Evolutionary conservation across 2,329 filamentous ascomycete species (phyloP).

Genomic region (Zasmidium cellare): DNA sequence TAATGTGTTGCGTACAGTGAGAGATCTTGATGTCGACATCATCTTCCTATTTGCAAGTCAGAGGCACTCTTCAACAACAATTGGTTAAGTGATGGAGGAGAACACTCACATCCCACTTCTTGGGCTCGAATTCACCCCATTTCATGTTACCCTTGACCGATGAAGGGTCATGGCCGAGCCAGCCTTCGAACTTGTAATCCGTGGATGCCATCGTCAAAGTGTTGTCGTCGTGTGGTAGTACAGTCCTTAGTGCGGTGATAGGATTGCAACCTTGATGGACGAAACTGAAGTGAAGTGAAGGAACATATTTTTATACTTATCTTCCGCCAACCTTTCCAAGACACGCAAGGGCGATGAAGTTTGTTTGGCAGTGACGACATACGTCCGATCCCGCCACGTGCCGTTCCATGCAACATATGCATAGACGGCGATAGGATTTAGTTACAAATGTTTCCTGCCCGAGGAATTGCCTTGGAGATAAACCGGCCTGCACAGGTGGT

Average conservation of each 20-base stretch:
- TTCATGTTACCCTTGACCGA: slow-evolving; percentile 53
- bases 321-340: background rate
- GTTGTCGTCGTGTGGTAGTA: background rate
- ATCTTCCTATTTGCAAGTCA: slow-evolving; percentile 20
- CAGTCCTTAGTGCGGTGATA: background rate
- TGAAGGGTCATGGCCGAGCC: slow-evolving; percentile 52
- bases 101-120: slow-evolving; percentile 30
- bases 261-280: background rate
- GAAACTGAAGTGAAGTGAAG: background rate
- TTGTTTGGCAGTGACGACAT: background rate
- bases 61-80: background rate
- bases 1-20: slow-evolving; percentile 24
- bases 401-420: background rate
- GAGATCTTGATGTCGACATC: slow-evolving; percentile 42
- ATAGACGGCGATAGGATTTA: background rate
- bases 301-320: background rate
- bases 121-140: slow-evolving; percentile 24
- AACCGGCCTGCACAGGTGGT: background rate
- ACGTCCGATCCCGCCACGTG: background rate
- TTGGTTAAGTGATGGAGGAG: background rate
- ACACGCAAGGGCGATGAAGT: background rate
- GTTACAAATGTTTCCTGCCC: background rate
- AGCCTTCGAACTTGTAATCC: slow-evolving; percentile 57
- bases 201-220: background rate
- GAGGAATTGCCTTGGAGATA: background rate